phyloP scores from a whole-genome alignment of 352 stramenopile genomes.

The Phytophthora citricola region DNA sequence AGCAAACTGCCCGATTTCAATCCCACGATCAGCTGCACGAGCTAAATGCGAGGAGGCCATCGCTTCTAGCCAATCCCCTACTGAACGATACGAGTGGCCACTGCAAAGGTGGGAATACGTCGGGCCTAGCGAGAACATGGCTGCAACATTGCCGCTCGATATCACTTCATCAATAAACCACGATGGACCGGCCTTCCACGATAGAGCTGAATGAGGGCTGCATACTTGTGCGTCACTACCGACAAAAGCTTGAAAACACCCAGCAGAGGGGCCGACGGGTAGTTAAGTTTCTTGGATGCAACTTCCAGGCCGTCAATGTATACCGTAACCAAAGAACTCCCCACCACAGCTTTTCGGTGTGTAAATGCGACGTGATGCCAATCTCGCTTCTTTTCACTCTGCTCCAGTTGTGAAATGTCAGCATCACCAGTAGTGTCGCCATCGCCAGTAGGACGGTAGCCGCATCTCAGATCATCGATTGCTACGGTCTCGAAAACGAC shows the following conservation, averaged over 20 bases:
- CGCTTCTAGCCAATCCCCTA: constrained; percentile 76
- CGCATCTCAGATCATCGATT: constrained; percentile 45
- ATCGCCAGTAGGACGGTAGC: background rate
- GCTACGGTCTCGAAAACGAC: constrained; percentile 72
- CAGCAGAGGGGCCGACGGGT: constrained; percentile 54
- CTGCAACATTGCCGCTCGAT: constrained; percentile 44
- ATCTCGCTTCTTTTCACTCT: constrained; percentile 43
- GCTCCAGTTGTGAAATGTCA: constrained; percentile 4
- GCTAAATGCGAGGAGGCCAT: constrained; percentile 65
- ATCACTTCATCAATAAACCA: constrained; percentile 78
- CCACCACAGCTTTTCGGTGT: constrained; percentile 74
- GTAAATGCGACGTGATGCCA: constrained; percentile 83
- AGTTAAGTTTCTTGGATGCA: constrained; percentile 77
- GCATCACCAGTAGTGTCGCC: background rate
- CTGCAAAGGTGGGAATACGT: constrained; percentile 69
- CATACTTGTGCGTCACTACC: constrained; percentile 82
- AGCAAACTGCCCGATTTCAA: constrained; percentile 58
- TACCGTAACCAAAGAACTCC: constrained; percentile 73
- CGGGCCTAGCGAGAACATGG: constrained; percentile 75
- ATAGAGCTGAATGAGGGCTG: constrained; percentile 63
- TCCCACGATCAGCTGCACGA: constrained; percentile 57
- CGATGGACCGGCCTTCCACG: constrained; percentile 66
- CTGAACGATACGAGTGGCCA: constrained; percentile 67
- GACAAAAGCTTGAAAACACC: constrained; percentile 68
- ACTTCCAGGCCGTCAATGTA: constrained; percentile 82